Conservation (phyloP, 1,284 basidiomycete species). For the Tilletia caries region DNA sequence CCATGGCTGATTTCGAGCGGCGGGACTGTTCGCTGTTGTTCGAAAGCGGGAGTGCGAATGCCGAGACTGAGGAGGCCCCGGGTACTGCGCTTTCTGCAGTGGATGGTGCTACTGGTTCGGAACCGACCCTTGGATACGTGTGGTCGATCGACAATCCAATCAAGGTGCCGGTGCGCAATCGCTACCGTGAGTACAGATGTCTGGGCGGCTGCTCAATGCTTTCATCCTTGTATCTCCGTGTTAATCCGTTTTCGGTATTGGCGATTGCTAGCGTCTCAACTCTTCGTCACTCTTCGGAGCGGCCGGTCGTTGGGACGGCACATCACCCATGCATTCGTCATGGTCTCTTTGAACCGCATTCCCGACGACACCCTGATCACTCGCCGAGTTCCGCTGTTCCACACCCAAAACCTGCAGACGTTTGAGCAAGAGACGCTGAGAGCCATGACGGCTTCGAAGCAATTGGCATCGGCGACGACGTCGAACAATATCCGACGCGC, state of each 20-base stretch:
- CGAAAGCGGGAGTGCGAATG: background rate
- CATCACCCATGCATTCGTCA: constrained; percentile 32
- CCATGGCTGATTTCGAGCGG: constrained; percentile 29
- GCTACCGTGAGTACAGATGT: constrained; percentile 18
- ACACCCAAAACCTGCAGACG: constrained; percentile 22
- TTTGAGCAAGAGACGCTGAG: constrained; percentile 40
- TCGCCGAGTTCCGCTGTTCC: constrained; percentile 15
- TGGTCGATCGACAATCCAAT: constrained; percentile 29
- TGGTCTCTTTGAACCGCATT: constrained; percentile 35
- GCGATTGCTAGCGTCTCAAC: background rate
- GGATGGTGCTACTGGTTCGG: constrained; percentile 16
- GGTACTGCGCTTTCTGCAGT: constrained; percentile 20
- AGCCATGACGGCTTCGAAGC: constrained; percentile 25
- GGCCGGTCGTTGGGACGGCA: constrained; percentile 36
- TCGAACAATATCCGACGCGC: background rate
- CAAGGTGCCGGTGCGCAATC: constrained; percentile 30
- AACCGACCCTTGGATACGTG: constrained; percentile 27
- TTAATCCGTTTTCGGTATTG: background rate
- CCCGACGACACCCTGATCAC: constrained; percentile 25
- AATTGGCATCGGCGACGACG: constrained; percentile 18
- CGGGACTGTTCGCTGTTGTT: constrained; percentile 21
- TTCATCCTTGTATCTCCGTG: background rate
- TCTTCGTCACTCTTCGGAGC: constrained; percentile 35
- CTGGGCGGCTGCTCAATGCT: too few relatives aligned
- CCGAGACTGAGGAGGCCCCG: constrained; percentile 27